Base-by-base conservation (phyloP, 2,329 filamentous ascomycete species). In the Huntiella moniliformis region DNA sequence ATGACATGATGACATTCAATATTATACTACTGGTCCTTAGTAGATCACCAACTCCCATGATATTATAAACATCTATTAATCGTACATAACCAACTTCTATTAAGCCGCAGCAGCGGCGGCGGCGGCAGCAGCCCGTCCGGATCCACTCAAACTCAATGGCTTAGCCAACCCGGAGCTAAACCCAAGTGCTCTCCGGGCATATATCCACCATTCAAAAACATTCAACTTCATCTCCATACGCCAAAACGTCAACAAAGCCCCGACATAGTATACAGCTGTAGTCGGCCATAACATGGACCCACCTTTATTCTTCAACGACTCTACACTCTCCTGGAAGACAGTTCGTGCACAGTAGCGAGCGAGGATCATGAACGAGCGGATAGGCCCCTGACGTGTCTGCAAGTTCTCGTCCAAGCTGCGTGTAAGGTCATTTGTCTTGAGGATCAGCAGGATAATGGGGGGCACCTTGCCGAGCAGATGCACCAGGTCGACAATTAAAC, bases 371-470 rank as follows among this genome's bases (percentile, higher is more conserved):
- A 82, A 82, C 11, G 65, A 71, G 41, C 75, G 68, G 52, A 79
- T 70, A 3, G 77, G 75, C 0, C 77, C 77, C 51, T 74, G 71
- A 5, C 73, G 69, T 0, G 83, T 91, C 46, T 87, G 80, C 34
- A 92, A 67, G 57, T 81, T 87, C 66, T 98, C 91, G 58, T 98
- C 91, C 13, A 98, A 71, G 55, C 81, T 91, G 52, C 91, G 77
- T 12, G 91, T 98, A 35, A 98, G 67, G 62, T 98, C 91, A 59
- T 98, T 98, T 2, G 91, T 98, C 65, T 98, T 98, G 51, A 98
- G 70, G 53, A 98, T 96, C 22, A 98, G 68, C 10, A 98, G 70
- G 46, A 98, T 94, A 52, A 98, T 84, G 38, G 86, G 70, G 1
- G 91, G 91, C 5, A 98, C 87, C 55, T 84, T 76, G 41, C 85